Evolutionary conservation across 225 moss, liverwort and hornwort species (phyloP), one percentile per base, ranked within the genome.

Genomic region (Thuidium tamariscinum): DNA sequence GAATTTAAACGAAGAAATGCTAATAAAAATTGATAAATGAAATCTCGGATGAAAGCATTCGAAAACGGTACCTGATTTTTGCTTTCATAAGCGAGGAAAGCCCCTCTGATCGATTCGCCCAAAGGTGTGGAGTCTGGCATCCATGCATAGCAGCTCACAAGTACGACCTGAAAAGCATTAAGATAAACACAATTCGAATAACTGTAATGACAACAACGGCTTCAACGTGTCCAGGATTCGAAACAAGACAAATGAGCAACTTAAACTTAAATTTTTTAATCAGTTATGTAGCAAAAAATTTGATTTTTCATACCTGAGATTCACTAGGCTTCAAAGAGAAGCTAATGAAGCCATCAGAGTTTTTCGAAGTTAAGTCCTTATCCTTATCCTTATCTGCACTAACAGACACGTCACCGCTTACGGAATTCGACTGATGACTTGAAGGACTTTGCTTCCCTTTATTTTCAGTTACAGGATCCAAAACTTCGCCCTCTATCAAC

Each of bases 71-170:
- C 97, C 95, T 96, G 94, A 89, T 97, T 96, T 90, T 94, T 97
- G 87, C 93, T 94, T 94, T 97, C 97, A 91, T 93, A 96, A 41
- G 95, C 97, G 72, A 96, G 91, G 85, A 96, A 91, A 67, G 91
- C 84, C 82, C 96, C 96, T 83, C 88, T 89, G 44, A 96, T 86
- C 64, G 90, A 91, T 91, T 92, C 91, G 48, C 92, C 90, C 89
- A 89, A 69, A 86, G 89, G 90, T 79, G 90, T 89, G 51, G 92
- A 85, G 79, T 92, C 89, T 83, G 85, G 84, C 82, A 91, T 90
- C 62, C 92, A 92, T 63, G 93, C 89, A 84, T 93, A 90, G 86
- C 94, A 93, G 89, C 95, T 95, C 65, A 97, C 95, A 83, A 94
- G 90, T 41, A 97, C 93, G 76, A 90, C 92, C 97, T 97, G 86